These are phyloP conservation scores for Discostella stelligeroides DNA, from an alignment of 108 stramenopile genomes.

Conservation along the genomic window DNA sequence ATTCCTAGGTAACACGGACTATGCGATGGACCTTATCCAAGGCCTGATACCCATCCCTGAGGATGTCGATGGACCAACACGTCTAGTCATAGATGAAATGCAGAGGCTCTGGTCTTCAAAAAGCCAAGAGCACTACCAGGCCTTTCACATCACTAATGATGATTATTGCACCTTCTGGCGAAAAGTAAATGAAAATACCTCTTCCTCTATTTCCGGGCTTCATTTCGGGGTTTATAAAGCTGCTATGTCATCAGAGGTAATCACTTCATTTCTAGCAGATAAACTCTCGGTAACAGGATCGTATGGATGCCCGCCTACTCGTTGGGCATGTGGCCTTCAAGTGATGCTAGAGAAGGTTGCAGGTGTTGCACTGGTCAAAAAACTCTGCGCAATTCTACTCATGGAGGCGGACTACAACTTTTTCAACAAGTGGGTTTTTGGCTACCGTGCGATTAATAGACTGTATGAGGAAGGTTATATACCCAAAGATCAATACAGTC, in stretches of 20 bases:
- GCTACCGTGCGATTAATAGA: too few species aligned
- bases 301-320: neutral
- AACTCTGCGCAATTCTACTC: neutral
- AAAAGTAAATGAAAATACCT: too few species aligned
- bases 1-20: slow-evolving; percentile 9
- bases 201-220: neutral
- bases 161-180: slow-evolving; percentile 3
- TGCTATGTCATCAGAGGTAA: neutral
- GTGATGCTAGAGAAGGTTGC: too few species aligned
- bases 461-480: too few species aligned
- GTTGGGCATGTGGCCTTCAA: neutral
- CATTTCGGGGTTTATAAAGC: slow-evolving; percentile 7
- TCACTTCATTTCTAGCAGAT: neutral
- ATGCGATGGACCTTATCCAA: neutral
- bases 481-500: too few species aligned
- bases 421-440: too few species aligned
- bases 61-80: too few species aligned
- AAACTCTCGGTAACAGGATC: neutral
- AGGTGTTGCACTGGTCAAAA: too few species aligned
- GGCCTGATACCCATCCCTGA: neutral
- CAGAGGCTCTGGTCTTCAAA: neutral
- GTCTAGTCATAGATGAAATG: too few species aligned
- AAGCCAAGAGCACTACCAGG: neutral
- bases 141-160: neutral
- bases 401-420: too few species aligned